Base-by-base conservation (phyloP, 177 flowering plant genomes). In the Telopea speciosissima region DNA sequence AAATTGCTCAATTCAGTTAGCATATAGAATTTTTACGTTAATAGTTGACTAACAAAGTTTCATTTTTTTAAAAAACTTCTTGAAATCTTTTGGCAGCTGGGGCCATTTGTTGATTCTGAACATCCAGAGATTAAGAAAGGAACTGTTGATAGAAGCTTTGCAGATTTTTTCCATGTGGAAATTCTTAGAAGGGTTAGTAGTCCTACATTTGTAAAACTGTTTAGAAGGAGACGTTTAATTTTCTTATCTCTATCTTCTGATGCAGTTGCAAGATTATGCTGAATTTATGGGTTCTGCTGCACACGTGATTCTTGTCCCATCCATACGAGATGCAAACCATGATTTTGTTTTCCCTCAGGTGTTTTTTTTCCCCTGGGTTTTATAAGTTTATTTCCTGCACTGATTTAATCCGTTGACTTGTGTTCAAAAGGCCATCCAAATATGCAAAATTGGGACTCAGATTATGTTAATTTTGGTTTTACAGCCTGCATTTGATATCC, bases 281-380 rank as follows among this genome's bases (percentile, higher is more conserved):
- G 95, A 87, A 68, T 86, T 80, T 65, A 88, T 93, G 92, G 99
- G 98, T 69, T 75, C 95, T 67, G 70, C 85, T 45, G 85, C 83
- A 26, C 89, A 85, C 22, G 97, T 93, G 45, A 67, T 96, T 75
- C 84, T 96, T 66, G 85, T 93, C 68, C 98, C 99, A 77, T 93
- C 99, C 36, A 77, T 79, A 71, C 87, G 97, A 44, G 99, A 96
- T 85, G 93, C 97, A 64, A 73, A 84, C 79, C 98, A 96, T 79
- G 98, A 90, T 74, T 88, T 88, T 79, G 97, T 93, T 72, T 96
- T 90, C 79, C 99, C 99, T 63, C 98, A 96, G 98, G 99, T 96
- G 70, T 60, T 74, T 23, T 65, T 49, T 1, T 69, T 12, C 33
- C 26, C 21, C 23, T 25, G 24, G 21, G 69, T 16, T 42, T 22